Evolutionary conservation across 2,329 filamentous ascomycete species (phyloP).

Genomic region (Colletotrichum siamense): DNA sequence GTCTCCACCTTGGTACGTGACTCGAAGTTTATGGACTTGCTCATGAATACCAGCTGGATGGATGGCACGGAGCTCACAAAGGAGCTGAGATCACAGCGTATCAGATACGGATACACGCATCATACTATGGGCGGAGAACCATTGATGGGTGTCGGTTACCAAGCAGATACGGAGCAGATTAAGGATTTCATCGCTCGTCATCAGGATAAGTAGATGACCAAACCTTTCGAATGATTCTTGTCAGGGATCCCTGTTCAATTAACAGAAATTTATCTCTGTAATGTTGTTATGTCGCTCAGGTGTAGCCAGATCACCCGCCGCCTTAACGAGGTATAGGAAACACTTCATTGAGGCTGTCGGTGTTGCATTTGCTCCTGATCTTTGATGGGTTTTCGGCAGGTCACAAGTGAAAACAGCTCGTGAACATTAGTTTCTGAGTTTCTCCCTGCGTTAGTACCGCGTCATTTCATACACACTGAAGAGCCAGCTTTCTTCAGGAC

Average conservation of each 20-base stretch:
- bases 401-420: background rate
- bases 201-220: background rate
- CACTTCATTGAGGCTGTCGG: background rate
- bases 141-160: background rate
- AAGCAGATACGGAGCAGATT: background rate
- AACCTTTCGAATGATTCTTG: background rate
- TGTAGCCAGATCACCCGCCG: background rate
- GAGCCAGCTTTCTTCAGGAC: background rate
- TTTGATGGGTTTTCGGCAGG: fast-evolving
- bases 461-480: background rate
- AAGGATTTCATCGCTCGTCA: background rate
- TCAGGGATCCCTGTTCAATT: fast-evolving
- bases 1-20: background rate
- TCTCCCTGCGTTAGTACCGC: background rate
- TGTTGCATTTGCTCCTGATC: background rate
- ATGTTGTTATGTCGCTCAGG: background rate
- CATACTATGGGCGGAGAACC: background rate
- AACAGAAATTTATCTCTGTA: background rate
- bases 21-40: background rate
- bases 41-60: background rate
- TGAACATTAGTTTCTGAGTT: background rate
- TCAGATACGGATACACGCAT: background rate
- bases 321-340: background rate
- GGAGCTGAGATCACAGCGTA: background rate
- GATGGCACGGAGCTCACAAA: background rate